Conservation (phyloP, 116 monocot species). For the Cymodocea nodosa region DNA sequence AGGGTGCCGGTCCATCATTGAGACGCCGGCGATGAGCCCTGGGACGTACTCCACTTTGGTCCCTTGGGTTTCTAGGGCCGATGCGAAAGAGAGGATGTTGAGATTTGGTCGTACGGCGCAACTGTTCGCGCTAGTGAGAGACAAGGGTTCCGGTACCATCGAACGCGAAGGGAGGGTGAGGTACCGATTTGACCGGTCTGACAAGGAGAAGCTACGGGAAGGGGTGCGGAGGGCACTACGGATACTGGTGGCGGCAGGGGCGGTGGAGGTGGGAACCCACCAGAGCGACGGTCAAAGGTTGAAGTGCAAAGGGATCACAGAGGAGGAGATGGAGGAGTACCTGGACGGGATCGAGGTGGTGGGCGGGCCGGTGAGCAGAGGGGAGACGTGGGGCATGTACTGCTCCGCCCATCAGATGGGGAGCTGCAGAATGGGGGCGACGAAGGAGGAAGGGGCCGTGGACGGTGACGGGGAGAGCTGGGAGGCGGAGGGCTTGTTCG, state of each 20-base stretch:
- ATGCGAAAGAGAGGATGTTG: slow-evolving; percentile 69
- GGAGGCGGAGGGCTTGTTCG: slow-evolving; percentile 56
- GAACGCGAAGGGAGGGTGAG: slow-evolving; percentile 33
- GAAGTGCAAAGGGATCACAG: slow-evolving; percentile 29
- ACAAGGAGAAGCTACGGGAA: slow-evolving; percentile 44
- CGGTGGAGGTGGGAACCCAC: slow-evolving; percentile 71
- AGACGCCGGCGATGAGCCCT: slow-evolving; percentile 52
- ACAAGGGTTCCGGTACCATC: slow-evolving; percentile 48
- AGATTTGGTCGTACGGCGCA: slow-evolving; percentile 52
- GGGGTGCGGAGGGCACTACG: slow-evolving; percentile 45
- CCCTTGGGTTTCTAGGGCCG: slow-evolving; percentile 67
- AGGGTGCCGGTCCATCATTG: slow-evolving; percentile 36
- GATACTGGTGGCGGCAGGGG: slow-evolving; percentile 79
- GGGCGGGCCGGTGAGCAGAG: slow-evolving; percentile 29
- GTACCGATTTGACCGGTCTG: slow-evolving; percentile 20
- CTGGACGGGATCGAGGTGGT: slow-evolving; percentile 36
- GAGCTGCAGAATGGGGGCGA: slow-evolving; percentile 76
- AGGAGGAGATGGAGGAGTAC: slow-evolving; percentile 62
- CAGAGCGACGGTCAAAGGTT: slow-evolving; percentile 69
- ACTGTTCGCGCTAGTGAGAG: slow-evolving; percentile 60
- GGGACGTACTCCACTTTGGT: slow-evolving; percentile 23
- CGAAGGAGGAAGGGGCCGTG: slow-evolving; percentile 46
- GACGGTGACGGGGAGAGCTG: slow-evolving; percentile 78
- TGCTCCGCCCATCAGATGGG: slow-evolving; percentile 92
- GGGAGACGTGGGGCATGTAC: slow-evolving; percentile 37